Conservation (phyloP, 2,329 filamentous ascomycete genomes). For the Fusarium globosum region DNA sequence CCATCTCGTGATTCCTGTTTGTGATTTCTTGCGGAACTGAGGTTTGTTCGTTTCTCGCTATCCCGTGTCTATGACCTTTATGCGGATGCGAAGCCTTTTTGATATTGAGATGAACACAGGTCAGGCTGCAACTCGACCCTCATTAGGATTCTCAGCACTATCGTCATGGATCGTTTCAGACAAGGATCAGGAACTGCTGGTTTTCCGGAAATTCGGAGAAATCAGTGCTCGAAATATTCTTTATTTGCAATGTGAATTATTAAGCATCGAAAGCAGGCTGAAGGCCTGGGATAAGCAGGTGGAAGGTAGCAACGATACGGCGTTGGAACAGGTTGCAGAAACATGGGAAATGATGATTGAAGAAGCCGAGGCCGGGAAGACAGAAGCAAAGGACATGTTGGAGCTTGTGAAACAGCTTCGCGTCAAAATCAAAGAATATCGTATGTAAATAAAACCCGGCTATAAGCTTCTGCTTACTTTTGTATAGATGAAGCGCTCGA, state of each 20-base stretch:
- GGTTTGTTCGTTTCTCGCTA: too few relatives aligned
- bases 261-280: not conserved
- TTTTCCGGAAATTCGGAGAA: not conserved
- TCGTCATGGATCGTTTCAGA: not conserved
- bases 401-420: not conserved
- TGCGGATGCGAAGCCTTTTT: fast-evolving
- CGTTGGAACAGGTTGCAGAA: not conserved
- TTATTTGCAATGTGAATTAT: not conserved
- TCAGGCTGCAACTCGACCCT: fast-evolving
- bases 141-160: not conserved
- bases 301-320: not conserved
- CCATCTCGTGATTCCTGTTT: too few relatives aligned
- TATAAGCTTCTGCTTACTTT: not conserved
- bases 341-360: constrained; percentile 11
- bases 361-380: fast-evolving
- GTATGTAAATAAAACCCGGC: fast-evolving
- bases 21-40: too few relatives aligned
- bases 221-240: constrained; percentile 2
- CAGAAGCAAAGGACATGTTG: not conserved
- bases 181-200: not conserved
- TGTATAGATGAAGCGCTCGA: not conserved
- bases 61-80: too few relatives aligned
- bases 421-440: not conserved
- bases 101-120: not conserved
- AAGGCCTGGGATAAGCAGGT: not conserved